Base-by-base conservation (phyloP, 2,329 filamentous ascomycete genomes). In the Teratosphaeria pseudoeucalypti region DNA sequence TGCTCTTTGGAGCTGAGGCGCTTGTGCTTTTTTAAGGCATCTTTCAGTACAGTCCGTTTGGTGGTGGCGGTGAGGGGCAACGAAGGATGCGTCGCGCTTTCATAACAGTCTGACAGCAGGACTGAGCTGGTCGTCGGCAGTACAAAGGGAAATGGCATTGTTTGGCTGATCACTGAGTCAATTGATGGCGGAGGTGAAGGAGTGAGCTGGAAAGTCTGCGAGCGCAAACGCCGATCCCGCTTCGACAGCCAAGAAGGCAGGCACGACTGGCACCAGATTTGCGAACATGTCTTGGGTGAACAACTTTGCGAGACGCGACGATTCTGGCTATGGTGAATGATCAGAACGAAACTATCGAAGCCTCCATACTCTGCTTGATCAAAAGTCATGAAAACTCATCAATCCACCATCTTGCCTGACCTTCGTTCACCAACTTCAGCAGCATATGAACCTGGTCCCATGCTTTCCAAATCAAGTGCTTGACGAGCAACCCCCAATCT, bases 51-150 rank as follows among this genome's bases (percentile, higher is more conserved):
- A 66, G 89, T 88, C 61, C 94, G 89, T 70, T 90, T 85, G 9
- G 89, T 92, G 65, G 91, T 92, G 26, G 90, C 87, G 58, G 84
- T 83, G 67, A 92, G 83, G 27, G 91, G 90, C 52, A 99, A 81
- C 0, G 92, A 96, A 3, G 94, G 92, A 74, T 97, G 92, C 2
- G 90, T 90, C 64, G 86, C 83, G 69, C 88, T 92, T 67, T 77
- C 82, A 74, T 95, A 87, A 74, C 81, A 88, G 43, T 86, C 80
- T 26, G 89, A 87, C 71, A 96, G 92, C 57, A 89, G 86, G 70
- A 95, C 87, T 58, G 87, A 84, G 37, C 91, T 95, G 5, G 92
- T 96, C 0, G 92, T 97, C 1, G 94, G 92, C 34, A 97, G 84
- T 11, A 83, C 77, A 70, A 96, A 96, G 12, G 89, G 88, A 71